Evolutionary conservation across 2,329 filamentous ascomycete genomes (phyloP).

Genomic region (Gaeumannomyces tritici): DNA sequence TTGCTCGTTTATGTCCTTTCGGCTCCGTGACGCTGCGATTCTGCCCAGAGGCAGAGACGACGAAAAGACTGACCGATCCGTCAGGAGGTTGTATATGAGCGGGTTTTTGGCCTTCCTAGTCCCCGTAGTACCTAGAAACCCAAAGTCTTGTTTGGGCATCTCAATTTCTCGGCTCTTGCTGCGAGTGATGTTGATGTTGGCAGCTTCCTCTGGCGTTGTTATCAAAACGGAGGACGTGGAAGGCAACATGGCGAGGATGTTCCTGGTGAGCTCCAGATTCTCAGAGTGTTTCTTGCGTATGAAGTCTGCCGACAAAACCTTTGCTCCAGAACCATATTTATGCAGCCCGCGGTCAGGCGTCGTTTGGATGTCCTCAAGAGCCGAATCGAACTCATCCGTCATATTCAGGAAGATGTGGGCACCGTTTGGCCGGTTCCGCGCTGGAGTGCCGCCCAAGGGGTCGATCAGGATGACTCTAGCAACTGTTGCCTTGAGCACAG

Average conservation of each 20-base stretch:
- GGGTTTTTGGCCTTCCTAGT: conserved; percentile 61
- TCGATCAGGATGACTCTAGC: conserved; percentile 88
- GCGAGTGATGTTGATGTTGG: conserved; percentile 30
- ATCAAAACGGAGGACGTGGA: conserved; percentile 80
- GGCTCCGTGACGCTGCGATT: conserved; percentile 24
- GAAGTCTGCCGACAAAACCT: conserved; percentile 8
- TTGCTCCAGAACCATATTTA: neutral
- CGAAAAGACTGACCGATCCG: conserved; percentile 86
- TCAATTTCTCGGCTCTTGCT: neutral
- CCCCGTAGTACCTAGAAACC: conserved; percentile 39
- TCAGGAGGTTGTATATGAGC: conserved; percentile 89
- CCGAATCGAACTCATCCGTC: conserved; percentile 72
- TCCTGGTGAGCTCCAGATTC: conserved; percentile 65
- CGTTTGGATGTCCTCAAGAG: conserved; percentile 50
- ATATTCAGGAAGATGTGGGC: conserved; percentile 87
- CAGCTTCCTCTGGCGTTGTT: conserved; percentile 77
- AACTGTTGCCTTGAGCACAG: conserved; percentile 45
- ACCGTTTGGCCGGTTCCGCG: conserved; percentile 48
- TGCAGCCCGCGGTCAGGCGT: conserved; percentile 12
- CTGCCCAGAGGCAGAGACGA: conserved; percentile 75
- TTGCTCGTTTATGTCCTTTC: neutral
- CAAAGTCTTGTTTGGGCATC: conserved; percentile 15
- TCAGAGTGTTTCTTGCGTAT: conserved; percentile 40
- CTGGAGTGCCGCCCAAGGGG: conserved; percentile 74
- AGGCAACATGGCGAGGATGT: conserved; percentile 66